A percentile compares a stretch with the other conserved stretches of the same genome.
Conservation (phyloP, 2,329 filamentous ascomycete genomes). For the Trichophyton rubrum region DNA sequence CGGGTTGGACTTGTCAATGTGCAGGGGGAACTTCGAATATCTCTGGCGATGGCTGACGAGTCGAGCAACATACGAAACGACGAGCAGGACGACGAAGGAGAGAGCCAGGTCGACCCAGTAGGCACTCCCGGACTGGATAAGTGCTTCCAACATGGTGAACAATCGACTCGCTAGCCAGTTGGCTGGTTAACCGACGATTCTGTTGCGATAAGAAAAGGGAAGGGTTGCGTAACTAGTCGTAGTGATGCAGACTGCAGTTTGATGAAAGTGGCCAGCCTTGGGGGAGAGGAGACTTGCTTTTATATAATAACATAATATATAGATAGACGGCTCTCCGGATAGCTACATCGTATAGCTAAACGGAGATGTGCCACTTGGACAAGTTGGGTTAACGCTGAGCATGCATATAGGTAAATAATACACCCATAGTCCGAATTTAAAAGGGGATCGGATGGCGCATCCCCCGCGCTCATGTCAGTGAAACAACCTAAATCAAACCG, state of each 20-base stretch:
- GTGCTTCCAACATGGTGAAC: neutral
- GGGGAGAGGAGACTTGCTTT: neutral
- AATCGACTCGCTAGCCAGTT: neutral
- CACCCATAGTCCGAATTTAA: neutral
- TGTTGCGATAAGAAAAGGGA: no score
- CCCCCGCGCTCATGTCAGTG: neutral
- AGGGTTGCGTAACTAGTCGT: neutral
- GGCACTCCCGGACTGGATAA: neutral
- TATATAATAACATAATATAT: neutral
- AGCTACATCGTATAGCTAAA: neutral
- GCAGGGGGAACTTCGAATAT: neutral
- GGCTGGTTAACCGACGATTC: no score
- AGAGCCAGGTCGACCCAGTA: neutral
- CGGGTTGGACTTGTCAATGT: neutral
- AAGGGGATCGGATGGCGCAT: neutral
- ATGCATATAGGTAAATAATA: neutral
- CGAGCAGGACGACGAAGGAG: neutral
- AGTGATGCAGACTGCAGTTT: neutral
- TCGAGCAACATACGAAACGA: neutral
- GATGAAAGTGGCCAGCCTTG: neutral
- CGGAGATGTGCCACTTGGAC: neutral
- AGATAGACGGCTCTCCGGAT: neutral
- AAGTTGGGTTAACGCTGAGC: neutral
- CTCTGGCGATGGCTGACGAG: neutral
- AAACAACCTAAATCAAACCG: neutral